Percentiles rank a stretch among this genome's conserved stretches.
These are phyloP conservation scores for Dictyostelium capitatum DNA, from an alignment of 78 protist genomes.

Conservation along the genomic window DNA sequence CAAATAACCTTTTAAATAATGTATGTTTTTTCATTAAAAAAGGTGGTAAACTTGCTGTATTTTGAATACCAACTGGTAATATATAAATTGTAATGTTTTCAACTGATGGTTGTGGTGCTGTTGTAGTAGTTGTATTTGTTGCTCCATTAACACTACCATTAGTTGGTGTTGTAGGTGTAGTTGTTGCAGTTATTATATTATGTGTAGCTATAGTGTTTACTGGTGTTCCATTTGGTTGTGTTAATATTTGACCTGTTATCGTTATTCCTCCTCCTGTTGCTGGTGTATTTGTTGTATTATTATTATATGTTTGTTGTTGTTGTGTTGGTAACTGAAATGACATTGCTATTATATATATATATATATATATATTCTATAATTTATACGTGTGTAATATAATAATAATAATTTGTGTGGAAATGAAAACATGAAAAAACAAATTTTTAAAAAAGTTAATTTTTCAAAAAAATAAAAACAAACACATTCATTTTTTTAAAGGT, in stretches of 20 bases:
- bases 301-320: background rate
- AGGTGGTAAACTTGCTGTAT: slow-evolving; percentile 36
- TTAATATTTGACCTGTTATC: background rate
- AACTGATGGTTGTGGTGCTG: background rate
- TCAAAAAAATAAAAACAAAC: too few relatives aligned
- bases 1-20: slow-evolving; percentile 59
- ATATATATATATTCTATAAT: too few relatives aligned
- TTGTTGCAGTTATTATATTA: background rate
- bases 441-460: too few relatives aligned
- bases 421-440: too few relatives aligned
- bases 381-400: too few relatives aligned
- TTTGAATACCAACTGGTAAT: slow-evolving; percentile 30
- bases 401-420: too few relatives aligned
- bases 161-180: background rate
- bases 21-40: slow-evolving; percentile 74
- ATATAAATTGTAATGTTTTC: slow-evolving; percentile 43
- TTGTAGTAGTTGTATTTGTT: background rate
- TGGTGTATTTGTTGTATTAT: background rate
- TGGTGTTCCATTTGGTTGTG: too few relatives aligned
- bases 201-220: too few relatives aligned
- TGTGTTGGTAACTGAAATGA: background rate
- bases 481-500: too few relatives aligned
- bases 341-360: too few relatives aligned
- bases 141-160: background rate
- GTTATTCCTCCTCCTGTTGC: background rate